Conservation (phyloP, 176 grass and related monocot species). For the Chrysopogon serrulatus region DNA sequence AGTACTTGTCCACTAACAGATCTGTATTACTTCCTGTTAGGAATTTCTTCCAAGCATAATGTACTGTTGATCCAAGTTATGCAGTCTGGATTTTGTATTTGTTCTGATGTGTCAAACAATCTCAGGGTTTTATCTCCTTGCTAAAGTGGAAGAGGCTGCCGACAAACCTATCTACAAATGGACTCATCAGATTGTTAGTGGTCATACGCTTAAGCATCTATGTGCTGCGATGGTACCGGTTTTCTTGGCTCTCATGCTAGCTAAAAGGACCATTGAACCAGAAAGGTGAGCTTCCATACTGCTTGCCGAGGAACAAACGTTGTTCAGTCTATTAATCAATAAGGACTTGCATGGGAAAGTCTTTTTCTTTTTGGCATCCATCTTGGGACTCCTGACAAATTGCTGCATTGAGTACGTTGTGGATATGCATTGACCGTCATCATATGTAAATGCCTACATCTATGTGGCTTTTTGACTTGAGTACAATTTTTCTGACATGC, state of each 20-base stretch:
- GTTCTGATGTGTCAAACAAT: conserved; percentile 17
- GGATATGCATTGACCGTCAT: background rate
- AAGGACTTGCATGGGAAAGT: background rate
- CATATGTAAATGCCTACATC: background rate
- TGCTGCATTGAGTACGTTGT: background rate
- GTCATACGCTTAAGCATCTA: conserved; percentile 89
- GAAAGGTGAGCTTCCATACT: conserved; percentile 49
- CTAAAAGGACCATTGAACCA: conserved; percentile 74
- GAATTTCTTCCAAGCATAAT: background rate
- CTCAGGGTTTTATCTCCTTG: conserved; percentile 86
- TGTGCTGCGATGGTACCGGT: conserved; percentile 92
- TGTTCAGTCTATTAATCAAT: conserved; percentile 13
- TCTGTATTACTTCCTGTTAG: background rate
- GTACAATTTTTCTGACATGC: background rate
- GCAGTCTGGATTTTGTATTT: background rate
- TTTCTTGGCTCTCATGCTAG: conserved; percentile 87
- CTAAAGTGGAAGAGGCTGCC: conserved; percentile 80
- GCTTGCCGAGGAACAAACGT: background rate
- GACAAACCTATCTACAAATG: conserved; percentile 79
- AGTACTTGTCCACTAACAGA: background rate
- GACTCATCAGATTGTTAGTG: conserved; percentile 64
- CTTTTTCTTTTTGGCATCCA: background rate
- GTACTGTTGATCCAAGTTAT: background rate
- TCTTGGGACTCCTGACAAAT: background rate
- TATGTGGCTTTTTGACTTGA: background rate